phyloP scores from a whole-genome alignment of 1,139 yeast species.

The Saccharomyces pastorianus region DNA sequence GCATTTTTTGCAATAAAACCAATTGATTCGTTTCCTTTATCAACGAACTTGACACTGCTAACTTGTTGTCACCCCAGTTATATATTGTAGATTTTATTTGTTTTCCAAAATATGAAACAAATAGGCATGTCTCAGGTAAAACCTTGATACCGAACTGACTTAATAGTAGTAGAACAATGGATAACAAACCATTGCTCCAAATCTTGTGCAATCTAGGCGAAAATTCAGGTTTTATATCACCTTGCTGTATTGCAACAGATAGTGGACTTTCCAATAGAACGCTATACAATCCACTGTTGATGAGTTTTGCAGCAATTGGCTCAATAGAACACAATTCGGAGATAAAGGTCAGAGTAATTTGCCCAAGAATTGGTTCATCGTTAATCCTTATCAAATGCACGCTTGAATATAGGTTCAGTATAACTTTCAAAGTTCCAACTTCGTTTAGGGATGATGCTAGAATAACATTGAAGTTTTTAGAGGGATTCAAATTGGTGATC shows the following conservation, averaged over 20 bases:
- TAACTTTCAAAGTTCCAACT: slow-evolving; percentile 53
- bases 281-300: slow-evolving; percentile 58
- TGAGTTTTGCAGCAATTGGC: slow-evolving; percentile 57
- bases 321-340: slow-evolving; percentile 60
- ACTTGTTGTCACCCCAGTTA: slow-evolving; percentile 61
- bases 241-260: slow-evolving; percentile 58
- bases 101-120: slow-evolving; percentile 53
- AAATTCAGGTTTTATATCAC: slow-evolving; percentile 46
- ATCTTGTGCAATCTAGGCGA: slow-evolving; percentile 55
- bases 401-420: slow-evolving; percentile 59
- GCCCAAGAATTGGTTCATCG: slow-evolving; percentile 65
- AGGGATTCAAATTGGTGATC: slow-evolving; percentile 45
- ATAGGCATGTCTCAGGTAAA: slow-evolving; percentile 57
- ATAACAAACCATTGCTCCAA: slow-evolving; percentile 78
- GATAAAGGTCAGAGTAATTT: slow-evolving; percentile 58
- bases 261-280: slow-evolving; percentile 69
- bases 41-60: slow-evolving; percentile 54
- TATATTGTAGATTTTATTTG: slow-evolving; percentile 59
- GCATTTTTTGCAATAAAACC: slow-evolving; percentile 54
- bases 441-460: slow-evolving; percentile 49
- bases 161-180: slow-evolving; percentile 54
- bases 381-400: slow-evolving; percentile 56
- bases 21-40: slow-evolving; percentile 76
- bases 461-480: slow-evolving; percentile 42
- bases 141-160: slow-evolving; percentile 57